Evolutionary conservation across 2,329 filamentous ascomycete species (phyloP), one percentile per base, ranked within the genome.

Genomic region (Paraphaeosphaeria sporulosa): DNA sequence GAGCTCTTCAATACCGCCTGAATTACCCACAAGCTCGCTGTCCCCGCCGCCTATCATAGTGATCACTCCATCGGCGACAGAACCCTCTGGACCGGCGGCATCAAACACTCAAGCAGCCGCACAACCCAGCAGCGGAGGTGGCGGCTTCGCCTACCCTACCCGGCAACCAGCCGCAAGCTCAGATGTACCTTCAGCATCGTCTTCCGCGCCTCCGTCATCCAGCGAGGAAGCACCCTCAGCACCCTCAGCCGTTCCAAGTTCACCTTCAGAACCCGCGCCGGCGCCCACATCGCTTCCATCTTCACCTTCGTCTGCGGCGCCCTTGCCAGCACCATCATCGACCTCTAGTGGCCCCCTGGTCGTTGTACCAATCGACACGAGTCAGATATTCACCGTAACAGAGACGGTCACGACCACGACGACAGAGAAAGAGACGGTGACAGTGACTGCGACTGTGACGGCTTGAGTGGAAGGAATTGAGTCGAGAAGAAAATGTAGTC

Each of bases 311-410:
- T 21, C 57, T 3, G 38, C 49, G 13, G 42, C 40, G 19, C 42
- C 62, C 4, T 52, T 55, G 21, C 25, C 62, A 55, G 56, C 54
- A 15, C 57, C 57, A 8, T 58, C 57, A 3, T 57, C 69, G 5
- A 56, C 65, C 23, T 71, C 72, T 0, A 69, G 71, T 46, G 67
- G 67, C 2, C 69, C 68, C 6, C 43, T 77, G n/a, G 70, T 76
- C 34, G 71, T 75, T 13, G 75, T 71, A 19, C 73, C 72, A 3
- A 76, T 77, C 54, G 64, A 71, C 32, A 66, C 68, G 4, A 71
- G 65, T 46, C 73, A 75, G 58, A 62, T 76, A 0, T 75, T 76
- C n/a, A 76, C 74, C 0, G 64, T 77, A 17, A 77, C 75, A 1
- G 71, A 68, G 10, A 76, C 73, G 15, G 49, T 50, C 0, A 67